A percentile compares a stretch with the other conserved stretches of the same genome.
Conservation (phyloP, 2,329 filamentous ascomycete species). For the Paracoccidioides brasiliensis region DNA sequence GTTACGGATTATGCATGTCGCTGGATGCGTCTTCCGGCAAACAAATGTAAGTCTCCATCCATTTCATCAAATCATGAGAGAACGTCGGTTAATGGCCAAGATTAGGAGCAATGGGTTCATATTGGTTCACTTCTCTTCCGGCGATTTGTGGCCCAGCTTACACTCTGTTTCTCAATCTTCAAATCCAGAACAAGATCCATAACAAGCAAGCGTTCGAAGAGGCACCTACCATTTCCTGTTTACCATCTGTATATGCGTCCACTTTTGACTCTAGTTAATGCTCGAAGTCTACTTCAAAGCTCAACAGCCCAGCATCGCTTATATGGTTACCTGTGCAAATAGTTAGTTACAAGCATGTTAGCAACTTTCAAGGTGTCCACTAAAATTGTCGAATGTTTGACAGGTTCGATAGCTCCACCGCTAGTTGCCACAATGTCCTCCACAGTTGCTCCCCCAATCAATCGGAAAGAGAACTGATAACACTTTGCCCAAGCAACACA, state of each 20-base stretch:
- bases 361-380: neutral
- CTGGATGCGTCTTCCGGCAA: neutral
- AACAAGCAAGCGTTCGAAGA: neutral
- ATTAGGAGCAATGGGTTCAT: neutral
- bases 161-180: neutral
- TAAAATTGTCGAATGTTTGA: too few relatives aligned
- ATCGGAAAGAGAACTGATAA: too few relatives aligned
- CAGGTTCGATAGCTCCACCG: too few relatives aligned
- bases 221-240: neutral
- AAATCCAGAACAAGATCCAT: neutral
- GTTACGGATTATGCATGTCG: neutral
- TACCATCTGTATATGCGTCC: neutral
- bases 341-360: neutral
- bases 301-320: neutral
- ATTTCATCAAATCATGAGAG: neutral
- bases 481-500: too few relatives aligned
- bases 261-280: too few relatives aligned
- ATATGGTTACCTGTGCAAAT: neutral
- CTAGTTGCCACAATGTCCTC: too few relatives aligned
- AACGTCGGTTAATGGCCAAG: neutral
- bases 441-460: too few relatives aligned
- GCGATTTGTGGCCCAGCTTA: neutral
- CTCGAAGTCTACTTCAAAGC: neutral
- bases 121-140: neutral
- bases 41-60: neutral